Evolutionary conservation across 805 yeast species (phyloP).

Genomic region (Starmerella riodocensis): DNA sequence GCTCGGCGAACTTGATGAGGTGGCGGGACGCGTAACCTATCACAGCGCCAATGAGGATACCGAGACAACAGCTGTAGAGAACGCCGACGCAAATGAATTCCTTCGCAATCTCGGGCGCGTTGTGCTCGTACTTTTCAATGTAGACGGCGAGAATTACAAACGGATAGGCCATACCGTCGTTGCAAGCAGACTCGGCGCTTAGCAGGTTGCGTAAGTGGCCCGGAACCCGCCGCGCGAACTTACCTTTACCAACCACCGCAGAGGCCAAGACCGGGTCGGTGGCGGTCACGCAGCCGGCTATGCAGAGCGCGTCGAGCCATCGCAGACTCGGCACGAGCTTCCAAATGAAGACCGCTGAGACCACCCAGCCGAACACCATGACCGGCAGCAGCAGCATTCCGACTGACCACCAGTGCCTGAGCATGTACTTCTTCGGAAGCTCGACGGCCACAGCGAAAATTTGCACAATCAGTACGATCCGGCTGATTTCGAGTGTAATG

Average conservation of each 20-base stretch:
- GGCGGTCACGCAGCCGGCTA: conserved; percentile 84
- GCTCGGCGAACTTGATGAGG: conserved; percentile 62
- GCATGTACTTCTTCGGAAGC: conserved; percentile 78
- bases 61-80: conserved; percentile 70
- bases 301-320: conserved; percentile 57
- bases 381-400: conserved; percentile 64
- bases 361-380: conserved; percentile 82
- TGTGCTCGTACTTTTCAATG: conserved; percentile 50
- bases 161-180: conserved; percentile 95
- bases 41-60: conserved; percentile 56
- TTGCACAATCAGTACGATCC: conserved; percentile 74
- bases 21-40: conserved; percentile 63
- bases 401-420: conserved; percentile 69
- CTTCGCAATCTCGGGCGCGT: conserved; percentile 55
- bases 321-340: conserved; percentile 56
- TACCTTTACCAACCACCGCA: conserved; percentile 89
- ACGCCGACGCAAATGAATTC: conserved; percentile 71
- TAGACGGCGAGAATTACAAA: conserved; percentile 60
- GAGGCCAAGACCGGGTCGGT: conserved; percentile 93
- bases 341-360: conserved; percentile 71
- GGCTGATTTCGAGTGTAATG: conserved; percentile 68
- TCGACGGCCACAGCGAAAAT: conserved; percentile 92
- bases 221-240: conserved; percentile 79
- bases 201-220: conserved; percentile 79
- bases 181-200: conserved; percentile 80